phyloP scores from a whole-genome alignment of 495 filamentous ascomycete genomes.

The Oidiodendron maius region DNA sequence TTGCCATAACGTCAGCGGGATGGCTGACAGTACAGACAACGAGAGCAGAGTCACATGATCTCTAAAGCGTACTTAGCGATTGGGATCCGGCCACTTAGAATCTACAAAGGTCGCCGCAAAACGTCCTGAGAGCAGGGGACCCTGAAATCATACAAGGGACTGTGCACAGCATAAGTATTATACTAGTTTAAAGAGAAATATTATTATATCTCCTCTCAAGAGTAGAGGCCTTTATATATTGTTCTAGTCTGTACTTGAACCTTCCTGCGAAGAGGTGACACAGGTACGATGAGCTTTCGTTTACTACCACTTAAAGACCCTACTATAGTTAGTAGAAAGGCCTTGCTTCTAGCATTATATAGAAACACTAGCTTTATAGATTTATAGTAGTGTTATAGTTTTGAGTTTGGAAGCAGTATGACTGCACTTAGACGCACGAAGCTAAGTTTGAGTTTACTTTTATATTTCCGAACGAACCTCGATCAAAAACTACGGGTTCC shows the following conservation, averaged over 20 bases:
- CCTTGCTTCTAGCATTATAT: not conserved
- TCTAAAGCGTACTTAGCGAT: too few species aligned
- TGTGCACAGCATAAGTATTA: too few species aligned
- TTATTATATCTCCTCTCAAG: not conserved
- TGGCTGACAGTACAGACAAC: slow-evolving; percentile 80
- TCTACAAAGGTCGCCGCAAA: too few species aligned
- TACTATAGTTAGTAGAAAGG: slow-evolving; percentile 9
- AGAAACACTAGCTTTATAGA: slow-evolving; percentile 6
- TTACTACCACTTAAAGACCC: slow-evolving; percentile 15
- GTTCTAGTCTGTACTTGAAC: slow-evolving; percentile 66
- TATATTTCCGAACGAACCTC: too few species aligned
- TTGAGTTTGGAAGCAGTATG: not conserved
- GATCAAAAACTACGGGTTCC: too few species aligned
- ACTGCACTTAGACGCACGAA: slow-evolving; percentile 1
- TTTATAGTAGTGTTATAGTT: not conserved
- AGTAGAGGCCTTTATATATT: slow-evolving; percentile 51
- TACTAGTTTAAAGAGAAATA: too few species aligned
- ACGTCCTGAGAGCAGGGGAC: too few species aligned
- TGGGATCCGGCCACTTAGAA: too few species aligned
- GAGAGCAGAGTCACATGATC: too few species aligned
- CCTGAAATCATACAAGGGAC: too few species aligned
- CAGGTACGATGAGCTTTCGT: slow-evolving; percentile 24
- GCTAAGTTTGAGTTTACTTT: slow-evolving; percentile 7
- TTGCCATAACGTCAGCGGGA: slow-evolving; percentile 86
- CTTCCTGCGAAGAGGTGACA: slow-evolving; percentile 53